phyloP scores from a whole-genome alignment of 2,329 filamentous ascomycete species.

The Dryadomyces quercivorus region DNA sequence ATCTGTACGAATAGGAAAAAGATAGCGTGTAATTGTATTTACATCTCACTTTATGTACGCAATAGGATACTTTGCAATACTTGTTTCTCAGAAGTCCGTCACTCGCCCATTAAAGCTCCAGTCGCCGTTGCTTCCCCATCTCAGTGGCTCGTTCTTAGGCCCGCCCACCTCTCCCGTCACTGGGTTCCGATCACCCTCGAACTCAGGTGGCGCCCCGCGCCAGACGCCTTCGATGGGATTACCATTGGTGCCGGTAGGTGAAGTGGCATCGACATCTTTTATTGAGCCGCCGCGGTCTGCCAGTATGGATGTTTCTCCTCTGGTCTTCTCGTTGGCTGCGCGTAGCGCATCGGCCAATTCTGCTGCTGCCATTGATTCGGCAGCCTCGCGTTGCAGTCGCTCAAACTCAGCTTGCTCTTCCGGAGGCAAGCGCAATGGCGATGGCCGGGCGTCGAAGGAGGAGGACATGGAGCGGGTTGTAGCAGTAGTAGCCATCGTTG shows the following conservation, averaged over 20 bases:
- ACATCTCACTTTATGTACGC: not conserved
- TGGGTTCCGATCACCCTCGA: slow-evolving; percentile 83
- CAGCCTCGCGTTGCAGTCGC: slow-evolving; percentile 57
- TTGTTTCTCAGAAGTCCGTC: slow-evolving; percentile 63
- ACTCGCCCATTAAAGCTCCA: slow-evolving; percentile 95
- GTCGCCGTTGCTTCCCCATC: slow-evolving; percentile 65
- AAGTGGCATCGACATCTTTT: not conserved
- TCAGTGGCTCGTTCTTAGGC: slow-evolving; percentile 89
- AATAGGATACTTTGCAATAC: not conserved
- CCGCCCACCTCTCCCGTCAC: slow-evolving; percentile 92
- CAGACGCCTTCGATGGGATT: slow-evolving; percentile 43
- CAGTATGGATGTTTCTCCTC: not conserved
- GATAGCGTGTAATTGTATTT: not conserved
- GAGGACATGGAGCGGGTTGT: slow-evolving; percentile 13
- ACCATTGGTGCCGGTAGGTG: not conserved
- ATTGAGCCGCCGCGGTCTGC: not conserved
- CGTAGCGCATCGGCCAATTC: slow-evolving; percentile 8
- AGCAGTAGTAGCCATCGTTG: not conserved
- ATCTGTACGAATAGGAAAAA: not conserved
- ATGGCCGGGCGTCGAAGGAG: slow-evolving; percentile 44
- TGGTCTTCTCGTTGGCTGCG: not conserved
- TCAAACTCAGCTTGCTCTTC: slow-evolving; percentile 88
- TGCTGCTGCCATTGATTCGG: slow-evolving; percentile 21
- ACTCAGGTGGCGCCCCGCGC: slow-evolving; percentile 75
- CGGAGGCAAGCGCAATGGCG: slow-evolving; percentile 77